Conservation (phyloP, 2,329 filamentous ascomycete species). For the Xylogone sp. region DNA sequence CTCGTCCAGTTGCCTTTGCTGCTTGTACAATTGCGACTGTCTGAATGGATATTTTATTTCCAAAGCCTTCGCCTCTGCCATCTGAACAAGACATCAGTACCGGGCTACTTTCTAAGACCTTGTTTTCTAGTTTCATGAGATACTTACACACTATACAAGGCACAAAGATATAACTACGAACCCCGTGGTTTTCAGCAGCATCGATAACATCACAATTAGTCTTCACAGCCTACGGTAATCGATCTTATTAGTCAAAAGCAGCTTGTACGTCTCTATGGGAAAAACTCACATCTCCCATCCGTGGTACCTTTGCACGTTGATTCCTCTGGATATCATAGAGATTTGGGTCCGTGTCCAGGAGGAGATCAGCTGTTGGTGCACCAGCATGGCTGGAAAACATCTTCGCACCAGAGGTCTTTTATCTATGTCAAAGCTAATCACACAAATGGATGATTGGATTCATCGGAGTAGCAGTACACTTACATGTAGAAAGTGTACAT, state of each 20-base stretch:
- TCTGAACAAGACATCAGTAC: slow-evolving; percentile 20
- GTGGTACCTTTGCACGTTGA: background rate
- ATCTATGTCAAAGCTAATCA: background rate
- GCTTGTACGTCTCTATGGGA: background rate
- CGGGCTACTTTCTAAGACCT: too few relatives aligned
- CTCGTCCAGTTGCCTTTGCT: slow-evolving; percentile 33
- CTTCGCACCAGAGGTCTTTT: slow-evolving; percentile 47
- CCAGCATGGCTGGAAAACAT: slow-evolving; percentile 45
- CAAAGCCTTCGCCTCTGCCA: slow-evolving; percentile 45
- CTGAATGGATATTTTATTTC: slow-evolving; percentile 48
- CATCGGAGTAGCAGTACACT: slow-evolving; percentile 4
- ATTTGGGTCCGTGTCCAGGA: slow-evolving; percentile 40
- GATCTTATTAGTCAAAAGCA: background rate
- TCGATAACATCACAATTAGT: slow-evolving; percentile 42
- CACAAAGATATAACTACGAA: slow-evolving; percentile 47
- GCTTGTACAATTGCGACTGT: slow-evolving; percentile 44
- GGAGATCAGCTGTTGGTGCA: slow-evolving; percentile 33
- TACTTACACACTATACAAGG: slow-evolving; percentile 48
- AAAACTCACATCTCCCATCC: too few relatives aligned
- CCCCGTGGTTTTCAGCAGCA: slow-evolving; percentile 34
- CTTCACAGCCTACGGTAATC: slow-evolving; percentile 30
- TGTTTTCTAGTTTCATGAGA: background rate
- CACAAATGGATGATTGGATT: background rate
- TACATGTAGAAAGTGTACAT: slow-evolving; percentile 46
- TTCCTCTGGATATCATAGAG: slow-evolving; percentile 16